Evolutionary conservation across 2,329 filamentous ascomycete species (phyloP).

Genomic region (Exophiala lecanii-corni): DNA sequence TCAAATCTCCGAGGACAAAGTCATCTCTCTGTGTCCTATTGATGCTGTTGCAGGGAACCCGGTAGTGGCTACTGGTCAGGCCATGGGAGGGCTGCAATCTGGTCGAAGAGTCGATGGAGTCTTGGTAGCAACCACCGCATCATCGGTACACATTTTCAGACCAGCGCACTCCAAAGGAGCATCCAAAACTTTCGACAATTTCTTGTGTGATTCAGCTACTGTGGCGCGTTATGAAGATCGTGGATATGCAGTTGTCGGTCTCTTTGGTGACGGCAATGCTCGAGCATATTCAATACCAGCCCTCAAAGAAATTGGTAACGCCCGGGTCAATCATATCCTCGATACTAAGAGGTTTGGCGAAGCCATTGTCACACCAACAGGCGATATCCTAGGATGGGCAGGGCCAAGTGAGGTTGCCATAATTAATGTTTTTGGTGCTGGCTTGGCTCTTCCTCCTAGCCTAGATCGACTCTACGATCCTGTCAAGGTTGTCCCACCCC

Average conservation of each 20-base stretch:
- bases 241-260: constrained; percentile 72
- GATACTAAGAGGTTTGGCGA: constrained; percentile 69
- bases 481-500: constrained; percentile 64
- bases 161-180: constrained; percentile 84
- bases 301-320: constrained; percentile 74
- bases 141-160: constrained; percentile 80
- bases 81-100: constrained; percentile 70
- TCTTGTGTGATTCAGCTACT: constrained; percentile 73
- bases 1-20: constrained; percentile 57
- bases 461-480: constrained; percentile 78
- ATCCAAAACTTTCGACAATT: constrained; percentile 80
- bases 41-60: constrained; percentile 70
- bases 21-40: constrained; percentile 76
- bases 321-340: constrained; percentile 60
- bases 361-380: constrained; percentile 67
- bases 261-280: constrained; percentile 77
- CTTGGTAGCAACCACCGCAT: constrained; percentile 68
- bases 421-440: constrained; percentile 78
- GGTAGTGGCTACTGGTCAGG: constrained; percentile 68
- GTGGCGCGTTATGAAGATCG: constrained; percentile 70
- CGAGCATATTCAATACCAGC: constrained; percentile 83
- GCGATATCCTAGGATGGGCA: constrained; percentile 81
- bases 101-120: constrained; percentile 74
- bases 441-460: constrained; percentile 56
- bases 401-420: constrained; percentile 81